Conservation (phyloP, 2,329 filamentous ascomycete genomes). For the Stachybotrys chartarum region DNA sequence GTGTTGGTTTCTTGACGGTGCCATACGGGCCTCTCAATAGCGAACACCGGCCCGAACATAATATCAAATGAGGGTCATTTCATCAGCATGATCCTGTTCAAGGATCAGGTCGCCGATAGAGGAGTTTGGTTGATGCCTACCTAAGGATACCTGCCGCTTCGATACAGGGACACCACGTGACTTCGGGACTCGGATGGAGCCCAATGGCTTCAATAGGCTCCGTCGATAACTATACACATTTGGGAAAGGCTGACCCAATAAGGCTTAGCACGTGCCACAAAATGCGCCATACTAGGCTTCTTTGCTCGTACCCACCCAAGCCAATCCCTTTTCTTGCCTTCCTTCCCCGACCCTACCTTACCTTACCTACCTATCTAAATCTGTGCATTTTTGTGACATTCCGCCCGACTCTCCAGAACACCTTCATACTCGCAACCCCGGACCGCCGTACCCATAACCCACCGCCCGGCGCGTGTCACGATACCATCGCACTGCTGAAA, state of each 20-base stretch:
- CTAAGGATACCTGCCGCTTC: too few species aligned
- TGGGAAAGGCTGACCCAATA: not conserved
- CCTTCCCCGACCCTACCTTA: conserved; percentile 17
- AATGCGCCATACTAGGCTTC: not conserved
- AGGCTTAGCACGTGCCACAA: not conserved
- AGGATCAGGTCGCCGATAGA: too few species aligned
- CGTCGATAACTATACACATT: not conserved
- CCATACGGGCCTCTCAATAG: too few species aligned
- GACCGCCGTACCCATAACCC: conserved; percentile 12
- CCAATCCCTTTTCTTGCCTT: conserved; percentile 22
- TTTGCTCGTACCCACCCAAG: not conserved
- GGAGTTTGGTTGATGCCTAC: too few species aligned
- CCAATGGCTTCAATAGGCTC: not conserved
- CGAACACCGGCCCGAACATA: too few species aligned
- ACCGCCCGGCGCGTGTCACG: conserved; percentile 16
- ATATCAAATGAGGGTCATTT: too few species aligned
- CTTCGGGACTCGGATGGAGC: not conserved
- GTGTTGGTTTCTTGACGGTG: too few species aligned
- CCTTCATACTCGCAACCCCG: conserved; percentile 21
- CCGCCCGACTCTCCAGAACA: conserved; percentile 21
- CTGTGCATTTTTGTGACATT: conserved; percentile 26
- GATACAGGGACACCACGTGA: not conserved
- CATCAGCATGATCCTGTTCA: too few species aligned
- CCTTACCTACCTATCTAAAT: conserved; percentile 6
- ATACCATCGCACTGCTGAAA: conserved; percentile 10